Percentiles rank a stretch among this genome's conserved stretches.
Conservation (phyloP, 2,329 filamentous ascomycete species). For the Alternaria triticina region DNA sequence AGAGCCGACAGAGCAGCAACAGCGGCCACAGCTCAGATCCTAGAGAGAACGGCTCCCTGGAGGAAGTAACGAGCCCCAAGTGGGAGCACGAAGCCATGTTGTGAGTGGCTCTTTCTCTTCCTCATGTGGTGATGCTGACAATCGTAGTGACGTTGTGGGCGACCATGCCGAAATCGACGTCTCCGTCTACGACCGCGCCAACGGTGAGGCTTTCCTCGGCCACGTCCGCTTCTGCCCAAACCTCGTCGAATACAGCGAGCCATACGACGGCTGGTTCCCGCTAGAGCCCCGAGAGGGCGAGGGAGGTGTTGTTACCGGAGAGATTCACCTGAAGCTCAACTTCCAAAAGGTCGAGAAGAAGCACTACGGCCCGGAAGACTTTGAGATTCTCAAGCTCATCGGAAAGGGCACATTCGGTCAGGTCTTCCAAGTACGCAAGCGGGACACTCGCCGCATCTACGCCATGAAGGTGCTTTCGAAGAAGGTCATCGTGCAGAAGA, state of each 20-base stretch:
- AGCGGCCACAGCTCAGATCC: constrained; percentile 74
- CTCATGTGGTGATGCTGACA: constrained; percentile 26
- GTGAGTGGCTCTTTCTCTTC: constrained; percentile 62
- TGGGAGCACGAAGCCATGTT: constrained; percentile 97
- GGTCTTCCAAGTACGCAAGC: constrained; percentile 97
- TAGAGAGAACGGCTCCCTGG: constrained; percentile 61
- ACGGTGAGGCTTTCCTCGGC: constrained; percentile 88
- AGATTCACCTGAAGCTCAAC: constrained; percentile 84
- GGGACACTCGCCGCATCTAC: constrained; percentile 93
- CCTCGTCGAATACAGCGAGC: constrained; percentile 70
- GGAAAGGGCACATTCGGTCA: constrained; percentile 98
- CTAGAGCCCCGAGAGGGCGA: constrained; percentile 81
- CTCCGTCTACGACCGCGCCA: constrained; percentile 87
- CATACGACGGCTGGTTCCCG: constrained; percentile 83
- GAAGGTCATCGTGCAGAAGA: constrained; percentile 99
- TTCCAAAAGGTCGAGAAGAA: constrained; percentile 86
- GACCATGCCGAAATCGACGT: constrained; percentile 89
- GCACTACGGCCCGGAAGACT: constrained; percentile 92
- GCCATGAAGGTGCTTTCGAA: constrained; percentile 99
- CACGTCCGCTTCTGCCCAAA: constrained; percentile 83
- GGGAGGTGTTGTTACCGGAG: constrained; percentile 77
- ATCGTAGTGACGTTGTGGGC: constrained; percentile 83
- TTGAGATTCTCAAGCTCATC: constrained; percentile 93
- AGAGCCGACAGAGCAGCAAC: constrained; percentile 94
- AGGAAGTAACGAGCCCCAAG: constrained; percentile 79